A percentile compares a stretch with the other conserved stretches of the same genome.
Conservation (phyloP, 2,329 filamentous ascomycete species). For the Beauveria bassiana region DNA sequence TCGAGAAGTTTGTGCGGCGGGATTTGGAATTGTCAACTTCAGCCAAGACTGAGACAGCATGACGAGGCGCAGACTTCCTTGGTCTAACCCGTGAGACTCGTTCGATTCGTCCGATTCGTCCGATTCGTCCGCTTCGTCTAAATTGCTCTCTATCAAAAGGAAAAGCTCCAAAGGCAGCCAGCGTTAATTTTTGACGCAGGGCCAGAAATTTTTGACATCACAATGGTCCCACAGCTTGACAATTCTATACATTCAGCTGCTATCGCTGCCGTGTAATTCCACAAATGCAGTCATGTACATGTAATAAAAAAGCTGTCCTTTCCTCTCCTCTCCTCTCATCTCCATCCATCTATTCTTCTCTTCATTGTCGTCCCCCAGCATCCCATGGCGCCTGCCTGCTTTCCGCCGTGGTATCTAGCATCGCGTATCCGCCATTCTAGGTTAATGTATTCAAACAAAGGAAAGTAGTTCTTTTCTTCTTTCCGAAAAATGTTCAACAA, state of each 20-base stretch:
- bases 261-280: conserved; percentile 7
- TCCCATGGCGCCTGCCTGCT: not conserved
- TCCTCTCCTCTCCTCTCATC: not conserved
- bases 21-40: not conserved
- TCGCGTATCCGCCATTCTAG: conserved; percentile 3
- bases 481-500: not conserved
- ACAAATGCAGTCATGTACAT: conserved; percentile 11
- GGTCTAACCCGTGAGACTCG: not conserved
- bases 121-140: not conserved
- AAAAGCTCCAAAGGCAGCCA: not conserved
- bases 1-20: not conserved
- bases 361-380: not conserved
- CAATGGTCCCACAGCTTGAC: not conserved
- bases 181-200: not conserved
- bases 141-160: too few species aligned
- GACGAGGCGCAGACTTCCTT: not conserved
- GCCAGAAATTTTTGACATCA: not conserved
- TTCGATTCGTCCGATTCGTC: not conserved
- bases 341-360: not conserved
- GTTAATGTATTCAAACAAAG: conserved; percentile 9
- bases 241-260: conserved; percentile 11
- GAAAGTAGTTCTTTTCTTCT: not conserved
- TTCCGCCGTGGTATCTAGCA: conserved; percentile 3
- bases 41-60: not conserved
- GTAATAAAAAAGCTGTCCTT: conserved; percentile 1